phyloP scores from a whole-genome alignment of 352 stramenopile genomes.

The Globisporangium parvum region DNA sequence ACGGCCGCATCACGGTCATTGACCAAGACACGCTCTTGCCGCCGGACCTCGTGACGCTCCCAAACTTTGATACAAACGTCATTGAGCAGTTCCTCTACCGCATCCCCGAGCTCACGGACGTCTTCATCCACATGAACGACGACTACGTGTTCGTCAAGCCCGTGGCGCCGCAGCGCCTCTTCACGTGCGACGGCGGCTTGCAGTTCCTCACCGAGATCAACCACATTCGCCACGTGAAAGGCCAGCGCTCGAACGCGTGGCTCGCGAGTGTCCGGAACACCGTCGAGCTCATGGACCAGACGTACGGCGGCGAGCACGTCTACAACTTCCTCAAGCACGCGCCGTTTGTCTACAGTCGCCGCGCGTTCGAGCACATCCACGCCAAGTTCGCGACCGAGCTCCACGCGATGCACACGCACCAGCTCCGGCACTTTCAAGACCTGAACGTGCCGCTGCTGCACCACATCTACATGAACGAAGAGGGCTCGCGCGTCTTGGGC shows the following conservation, averaged over 20 bases:
- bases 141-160: constrained; percentile 86
- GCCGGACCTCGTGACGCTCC: constrained; percentile 41
- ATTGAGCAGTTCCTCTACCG: constrained; percentile 87
- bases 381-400: constrained; percentile 53
- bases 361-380: constrained; percentile 70
- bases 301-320: constrained; percentile 78
- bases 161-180: constrained; percentile 76
- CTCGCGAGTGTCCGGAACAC: constrained; percentile 78
- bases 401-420: constrained; percentile 46
- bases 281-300: constrained; percentile 50
- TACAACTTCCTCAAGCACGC: constrained; percentile 87
- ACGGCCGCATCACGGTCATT: constrained; percentile 63
- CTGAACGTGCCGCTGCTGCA: constrained; percentile 64
- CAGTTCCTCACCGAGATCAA: constrained; percentile 78
- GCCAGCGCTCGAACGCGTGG: constrained; percentile 61
- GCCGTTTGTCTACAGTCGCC: constrained; percentile 74
- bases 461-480: constrained; percentile 83
- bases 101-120: constrained; percentile 80
- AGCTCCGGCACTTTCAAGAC: constrained; percentile 61
- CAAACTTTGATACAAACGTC: constrained; percentile 79
- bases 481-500: constrained; percentile 45
- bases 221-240: constrained; percentile 70
- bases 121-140: constrained; percentile 89
- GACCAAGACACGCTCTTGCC: constrained; percentile 78
- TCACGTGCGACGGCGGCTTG: constrained; percentile 76